These are phyloP conservation scores for Luzula sylvatica DNA, from an alignment of 176 grass and related monocot species.

Conservation along the genomic window DNA sequence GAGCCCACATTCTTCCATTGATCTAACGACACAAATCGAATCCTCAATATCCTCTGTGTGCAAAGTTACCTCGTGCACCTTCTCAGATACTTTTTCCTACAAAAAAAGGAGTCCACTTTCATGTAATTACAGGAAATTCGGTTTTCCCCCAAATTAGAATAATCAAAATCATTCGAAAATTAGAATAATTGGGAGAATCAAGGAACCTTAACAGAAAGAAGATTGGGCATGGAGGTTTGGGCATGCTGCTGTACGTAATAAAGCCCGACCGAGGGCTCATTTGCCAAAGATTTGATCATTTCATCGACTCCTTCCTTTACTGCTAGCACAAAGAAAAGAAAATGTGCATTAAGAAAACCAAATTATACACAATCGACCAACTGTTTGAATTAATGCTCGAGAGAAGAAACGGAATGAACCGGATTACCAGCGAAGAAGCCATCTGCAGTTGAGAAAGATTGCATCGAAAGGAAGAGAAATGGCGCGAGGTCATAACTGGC, in stretches of 20 bases:
- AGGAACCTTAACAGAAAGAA: constrained; percentile 59
- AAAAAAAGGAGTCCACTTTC: too few relatives aligned
- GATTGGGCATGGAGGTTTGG: constrained; percentile 64
- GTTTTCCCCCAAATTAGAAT: too few relatives aligned
- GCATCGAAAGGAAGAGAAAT: neutral
- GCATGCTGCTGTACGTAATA: constrained; percentile 95
- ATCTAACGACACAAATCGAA: constrained; percentile 67
- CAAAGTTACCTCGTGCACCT: constrained; percentile 70
- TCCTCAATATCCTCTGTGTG: constrained; percentile 97
- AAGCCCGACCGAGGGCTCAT: constrained; percentile 85
- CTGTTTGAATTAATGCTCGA: neutral
- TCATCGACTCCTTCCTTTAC: constrained; percentile 85
- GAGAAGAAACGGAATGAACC: neutral
- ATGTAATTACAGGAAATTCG: too few relatives aligned
- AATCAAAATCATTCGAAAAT: neutral
- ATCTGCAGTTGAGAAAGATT: constrained; percentile 39
- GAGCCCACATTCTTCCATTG: constrained; percentile 74
- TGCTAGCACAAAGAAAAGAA: constrained; percentile 12
- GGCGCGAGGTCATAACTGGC: constrained; percentile 24
- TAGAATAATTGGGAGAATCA: neutral
- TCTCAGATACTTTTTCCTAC: constrained; percentile 54
- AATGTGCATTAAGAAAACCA: constrained; percentile 3
- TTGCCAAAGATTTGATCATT: constrained; percentile 78
- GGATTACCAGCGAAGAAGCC: constrained; percentile 57
- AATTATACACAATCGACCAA: constrained; percentile 11